These are phyloP conservation scores for Bassia scoparia DNA, from an alignment of 148 eudicot species.

Conservation along the genomic window DNA sequence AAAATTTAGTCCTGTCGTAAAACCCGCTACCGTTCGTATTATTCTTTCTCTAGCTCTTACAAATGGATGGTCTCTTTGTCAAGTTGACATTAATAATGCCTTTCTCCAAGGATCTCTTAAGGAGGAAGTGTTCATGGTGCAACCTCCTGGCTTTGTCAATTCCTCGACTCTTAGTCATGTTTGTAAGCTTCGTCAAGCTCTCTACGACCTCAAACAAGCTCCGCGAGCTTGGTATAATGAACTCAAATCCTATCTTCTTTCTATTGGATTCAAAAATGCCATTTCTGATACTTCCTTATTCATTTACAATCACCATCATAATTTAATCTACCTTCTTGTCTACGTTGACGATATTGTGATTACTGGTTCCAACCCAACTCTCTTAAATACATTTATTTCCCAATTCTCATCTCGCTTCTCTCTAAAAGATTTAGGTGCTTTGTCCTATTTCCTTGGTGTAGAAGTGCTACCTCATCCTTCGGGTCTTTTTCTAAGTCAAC, in stretches of 20 bases:
- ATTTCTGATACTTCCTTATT: slow-evolving; percentile 4
- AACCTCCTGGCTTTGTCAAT: neutral
- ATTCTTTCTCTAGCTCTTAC: neutral
- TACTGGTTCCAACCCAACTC: neutral
- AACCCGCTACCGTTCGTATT: neutral
- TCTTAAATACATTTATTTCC: neutral
- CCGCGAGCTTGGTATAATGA: slow-evolving; percentile 14
- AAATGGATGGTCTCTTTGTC: neutral
- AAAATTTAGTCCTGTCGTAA: neutral
- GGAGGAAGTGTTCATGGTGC: neutral
- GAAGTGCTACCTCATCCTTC: neutral
- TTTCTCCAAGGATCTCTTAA: slow-evolving; percentile 1
- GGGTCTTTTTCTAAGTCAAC: neutral
- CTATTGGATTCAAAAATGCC: neutral
- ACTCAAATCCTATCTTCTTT: neutral
- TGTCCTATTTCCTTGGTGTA: neutral
- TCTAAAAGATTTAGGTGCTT: neutral
- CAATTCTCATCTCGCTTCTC: neutral
- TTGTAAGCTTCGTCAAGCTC: neutral
- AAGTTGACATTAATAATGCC: neutral
- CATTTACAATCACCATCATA: too few relatives aligned
- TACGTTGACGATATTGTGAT: slow-evolving; percentile 6
- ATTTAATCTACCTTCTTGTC: neutral
- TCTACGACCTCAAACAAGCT: slow-evolving; percentile 8
- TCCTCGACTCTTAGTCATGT: neutral